phyloP scores from a whole-genome alignment of 2,329 filamentous ascomycete genomes.

The Penicillium hordei region DNA sequence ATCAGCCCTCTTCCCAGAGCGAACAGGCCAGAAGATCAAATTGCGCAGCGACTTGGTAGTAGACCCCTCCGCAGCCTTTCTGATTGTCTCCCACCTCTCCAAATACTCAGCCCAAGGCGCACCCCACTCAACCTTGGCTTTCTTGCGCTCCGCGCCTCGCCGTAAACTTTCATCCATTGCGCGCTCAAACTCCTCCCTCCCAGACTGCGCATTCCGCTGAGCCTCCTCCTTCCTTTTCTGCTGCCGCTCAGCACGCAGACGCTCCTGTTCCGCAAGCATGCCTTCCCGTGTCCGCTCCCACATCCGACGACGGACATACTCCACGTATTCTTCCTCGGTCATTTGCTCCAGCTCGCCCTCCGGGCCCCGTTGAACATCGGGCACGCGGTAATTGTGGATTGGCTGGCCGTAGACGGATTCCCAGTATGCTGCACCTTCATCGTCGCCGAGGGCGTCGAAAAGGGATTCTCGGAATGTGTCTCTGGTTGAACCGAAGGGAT shows the following conservation, averaged over 20 bases:
- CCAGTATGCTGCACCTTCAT: slow-evolving; percentile 95
- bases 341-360: slow-evolving; percentile 71
- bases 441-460: slow-evolving; percentile 94
- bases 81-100: slow-evolving; percentile 60
- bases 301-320: slow-evolving; percentile 83
- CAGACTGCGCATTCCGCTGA: slow-evolving; percentile 23
- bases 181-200: slow-evolving; percentile 51
- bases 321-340: slow-evolving; percentile 88
- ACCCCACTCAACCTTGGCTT: slow-evolving; percentile 44
- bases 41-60: slow-evolving; percentile 35
- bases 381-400: slow-evolving; percentile 72
- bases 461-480: slow-evolving; percentile 87
- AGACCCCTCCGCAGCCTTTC: slow-evolving; percentile 21
- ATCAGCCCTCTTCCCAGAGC: slow-evolving; percentile 58
- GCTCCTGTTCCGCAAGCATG: slow-evolving; percentile 71
- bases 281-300: slow-evolving; percentile 93
- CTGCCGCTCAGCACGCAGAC: slow-evolving; percentile 54
- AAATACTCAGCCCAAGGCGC: slow-evolving; percentile 66
- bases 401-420: slow-evolving; percentile 95
- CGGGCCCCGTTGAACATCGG: slow-evolving; percentile 48
- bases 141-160: slow-evolving; percentile 63
- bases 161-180: slow-evolving; percentile 70
- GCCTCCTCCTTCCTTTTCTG: slow-evolving; percentile 49
- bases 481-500: slow-evolving; percentile 33
- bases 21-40: slow-evolving; percentile 71